Evolutionary conservation across 768 basidiomycete genomes (phyloP).

Genomic region (Termitomyces sp.): DNA sequence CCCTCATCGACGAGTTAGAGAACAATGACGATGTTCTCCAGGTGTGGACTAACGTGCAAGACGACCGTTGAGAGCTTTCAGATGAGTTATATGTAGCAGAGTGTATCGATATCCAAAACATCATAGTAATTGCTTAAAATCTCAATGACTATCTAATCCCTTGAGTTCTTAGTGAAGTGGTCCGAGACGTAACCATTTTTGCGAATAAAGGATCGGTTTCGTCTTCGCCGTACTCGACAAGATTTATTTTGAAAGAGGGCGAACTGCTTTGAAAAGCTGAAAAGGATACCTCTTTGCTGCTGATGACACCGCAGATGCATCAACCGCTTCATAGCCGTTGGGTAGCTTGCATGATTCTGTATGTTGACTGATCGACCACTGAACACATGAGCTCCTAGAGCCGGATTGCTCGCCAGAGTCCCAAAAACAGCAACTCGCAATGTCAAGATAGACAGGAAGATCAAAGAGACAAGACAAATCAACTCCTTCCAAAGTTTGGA

Average conservation of each 20-base stretch:
- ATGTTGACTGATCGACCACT: background rate
- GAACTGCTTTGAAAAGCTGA: background rate
- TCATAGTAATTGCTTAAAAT: background rate
- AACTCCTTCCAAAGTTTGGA: background rate
- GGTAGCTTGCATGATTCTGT: conserved; percentile 30
- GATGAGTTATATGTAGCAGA: too few relatives aligned
- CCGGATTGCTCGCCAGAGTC: conserved; percentile 21
- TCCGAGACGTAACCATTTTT: conserved; percentile 5
- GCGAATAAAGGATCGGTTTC: background rate
- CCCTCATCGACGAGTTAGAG: conserved; percentile 50
- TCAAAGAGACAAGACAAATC: background rate
- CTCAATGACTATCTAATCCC: background rate
- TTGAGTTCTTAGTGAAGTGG: background rate
- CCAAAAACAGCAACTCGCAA: conserved; percentile 18
- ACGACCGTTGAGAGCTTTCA: conserved; percentile 12
- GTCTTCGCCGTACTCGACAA: background rate
- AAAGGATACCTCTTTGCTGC: background rate
- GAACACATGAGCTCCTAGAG: background rate
- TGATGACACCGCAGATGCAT: conserved; percentile 21
- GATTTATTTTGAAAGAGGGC: background rate
- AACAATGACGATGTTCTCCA: conserved; percentile 54
- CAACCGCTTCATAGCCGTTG: conserved; percentile 21
- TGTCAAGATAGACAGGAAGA: background rate
- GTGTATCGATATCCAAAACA: too few relatives aligned
- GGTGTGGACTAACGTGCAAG: conserved; percentile 53